Base-by-base conservation (phyloP, 257 asterid species). In the Solanum virginianum region DNA sequence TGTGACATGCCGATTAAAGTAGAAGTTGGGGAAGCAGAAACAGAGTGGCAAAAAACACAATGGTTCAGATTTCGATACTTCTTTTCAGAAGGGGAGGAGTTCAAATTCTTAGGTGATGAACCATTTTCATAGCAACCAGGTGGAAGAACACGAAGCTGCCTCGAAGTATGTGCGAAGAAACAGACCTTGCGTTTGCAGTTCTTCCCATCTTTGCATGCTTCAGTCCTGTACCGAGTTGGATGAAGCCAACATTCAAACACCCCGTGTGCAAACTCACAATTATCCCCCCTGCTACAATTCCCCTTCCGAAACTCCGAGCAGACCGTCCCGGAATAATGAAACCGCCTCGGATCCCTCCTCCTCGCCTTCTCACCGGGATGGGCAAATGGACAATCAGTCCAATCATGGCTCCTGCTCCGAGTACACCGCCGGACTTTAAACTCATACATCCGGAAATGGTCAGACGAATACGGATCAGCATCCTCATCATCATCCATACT, bases 381-480 rank as follows among this genome's bases (percentile, higher is more conserved):
- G 10, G 98, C 97, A 43, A 96, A 97, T 3, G 99, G 99, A 86
- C 99, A 97, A 85, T 97, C 99, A 14, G 98, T 97, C 99, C 99
- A 97, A 84, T 97, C 99, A 7, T 97, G 99, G 90, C 98, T 95
- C 1, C 98, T 92, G 92, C 96, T 95, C 4, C 99, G 94, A 0
- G 91, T 94, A 87, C 99, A 97, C 47, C 94, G 94, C 2, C 99
- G 86, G 12, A 97, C 97, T 92, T 97, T 97, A 69, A 97, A 97
- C 72, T 97, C 99, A 81, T 88, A 95, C 89, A 97, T 97, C 10
- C 99, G 87, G 89, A 97, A 97, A 57, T 92, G 94, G 24, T 97
- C 98, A 14, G 98, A 91, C 0, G 98, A 95, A 83, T 97, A 97
- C 0, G 98, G 99, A 29, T 96, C 94, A 16, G 86, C 85, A 45